Base-by-base conservation (phyloP, 768 basidiomycete genomes). In the Leccinum arenicola region DNA sequence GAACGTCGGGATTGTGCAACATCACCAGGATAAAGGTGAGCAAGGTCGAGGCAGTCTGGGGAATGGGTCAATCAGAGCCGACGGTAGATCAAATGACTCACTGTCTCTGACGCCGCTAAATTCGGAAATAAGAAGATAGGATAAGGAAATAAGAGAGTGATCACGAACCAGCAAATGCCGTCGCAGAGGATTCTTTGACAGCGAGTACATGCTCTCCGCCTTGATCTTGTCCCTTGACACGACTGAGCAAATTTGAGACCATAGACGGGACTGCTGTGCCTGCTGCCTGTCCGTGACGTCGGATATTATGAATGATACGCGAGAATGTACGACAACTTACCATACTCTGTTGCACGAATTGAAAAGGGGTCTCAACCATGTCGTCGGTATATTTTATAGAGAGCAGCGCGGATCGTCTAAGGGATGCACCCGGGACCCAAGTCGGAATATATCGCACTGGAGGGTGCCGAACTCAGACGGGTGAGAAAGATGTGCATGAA, bases 351-450 rank as follows among this genome's bases (percentile, higher is more conserved):
- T 76, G 68, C 7, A 73, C 72, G 54, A 64, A 71, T 1, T 59
- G 62, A 49, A 74, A 76, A 6, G 78, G 78, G 12, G 58, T 61
- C 54, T 71, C 70, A 57, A 58, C 56, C 69, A 61, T 64, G 19
- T 56, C 70, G 8, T 59, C 48, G 3, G 72, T 62, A 1, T 63
- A 68, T 40, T 64, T 61, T 3, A 54, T 61, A 12, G 61, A 72
- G 1, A 63, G 47, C 21, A 62, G 1, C 9, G 75, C 78, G 7
- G 55, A 63, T 47, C 65, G 63, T 58, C 75, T 71, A 51, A 77
- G 76, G 0, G 68, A 68, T 9, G 73, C 71, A 9, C 79, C 77
- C 0, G 79, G 78, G 36, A 77, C 58, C 78, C 78, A 80, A 3
- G 70, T 49, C 4, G 78, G 78, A 15, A 79, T 60, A 35, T 73